Conservation (phyloP, 1,284 basidiomycete genomes). For the Microstroma glucosiphilum region DNA sequence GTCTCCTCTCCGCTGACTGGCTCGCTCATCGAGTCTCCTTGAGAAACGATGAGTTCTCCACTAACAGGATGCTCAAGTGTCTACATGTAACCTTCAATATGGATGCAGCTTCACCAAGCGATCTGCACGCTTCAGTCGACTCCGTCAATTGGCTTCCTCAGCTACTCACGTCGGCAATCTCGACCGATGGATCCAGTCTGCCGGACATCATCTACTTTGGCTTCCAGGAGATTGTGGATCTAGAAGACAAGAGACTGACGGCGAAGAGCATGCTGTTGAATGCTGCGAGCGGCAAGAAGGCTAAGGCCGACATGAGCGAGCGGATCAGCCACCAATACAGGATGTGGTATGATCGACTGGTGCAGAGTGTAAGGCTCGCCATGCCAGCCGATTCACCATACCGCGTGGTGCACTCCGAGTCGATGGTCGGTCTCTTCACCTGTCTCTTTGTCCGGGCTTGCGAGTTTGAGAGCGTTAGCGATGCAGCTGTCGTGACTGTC, state of each 20-base stretch:
- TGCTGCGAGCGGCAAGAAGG: conserved; percentile 23
- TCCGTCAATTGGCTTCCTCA: conserved; percentile 70
- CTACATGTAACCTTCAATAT: conserved; percentile 92
- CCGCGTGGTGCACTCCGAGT: conserved; percentile 74
- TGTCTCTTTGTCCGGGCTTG: conserved; percentile 73
- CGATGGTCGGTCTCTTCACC: conserved; percentile 80
- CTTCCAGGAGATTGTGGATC: conserved; percentile 89
- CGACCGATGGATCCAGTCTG: conserved; percentile 34
- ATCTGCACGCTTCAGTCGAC: conserved; percentile 58
- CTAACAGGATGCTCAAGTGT: conserved; percentile 68
- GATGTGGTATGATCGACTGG: conserved; percentile 40
- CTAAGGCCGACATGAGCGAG: conserved; percentile 33
- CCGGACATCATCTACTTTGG: conserved; percentile 90
- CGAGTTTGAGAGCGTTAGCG: conserved; percentile 58
- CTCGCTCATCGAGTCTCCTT: conserved; percentile 73
- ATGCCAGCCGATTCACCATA: conserved; percentile 55
- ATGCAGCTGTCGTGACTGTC: conserved; percentile 69
- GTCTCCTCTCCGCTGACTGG: conserved; percentile 75
- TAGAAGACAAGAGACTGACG: conserved; percentile 81
- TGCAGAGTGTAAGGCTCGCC: conserved; percentile 32
- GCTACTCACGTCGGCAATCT: conserved; percentile 60
- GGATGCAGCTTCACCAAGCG: conserved; percentile 75
- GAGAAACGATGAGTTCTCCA: conserved; percentile 70
- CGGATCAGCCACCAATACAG: conserved; percentile 19
- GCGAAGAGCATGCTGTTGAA: conserved; percentile 54